Evolutionary conservation across 2,329 filamentous ascomycete genomes (phyloP), one percentile per base, ranked within the genome.

Genomic region (Colletotrichum melonis): DNA sequence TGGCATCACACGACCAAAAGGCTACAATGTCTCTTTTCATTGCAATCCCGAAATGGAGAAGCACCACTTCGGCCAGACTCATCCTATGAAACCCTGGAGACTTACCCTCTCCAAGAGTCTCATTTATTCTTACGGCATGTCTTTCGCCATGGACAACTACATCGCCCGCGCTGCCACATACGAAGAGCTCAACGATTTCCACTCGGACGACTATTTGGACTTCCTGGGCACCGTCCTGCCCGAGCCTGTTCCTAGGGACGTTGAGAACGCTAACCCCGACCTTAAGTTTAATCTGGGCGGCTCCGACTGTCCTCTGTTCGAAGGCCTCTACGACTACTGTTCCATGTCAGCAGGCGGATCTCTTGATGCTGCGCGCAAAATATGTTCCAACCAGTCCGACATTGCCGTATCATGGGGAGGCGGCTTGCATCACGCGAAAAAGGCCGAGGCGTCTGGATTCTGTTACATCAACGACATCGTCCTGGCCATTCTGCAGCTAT

Each of bases 401-500:
- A 98, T 99, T 80, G 97, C 97, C 68, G 95, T 99, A 79, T 97
- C 97, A 78, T 99, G 97, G 97, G 97, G 95, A 22, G 97, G 97
- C 46, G 97, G 97, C 12, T 89, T 99, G 35, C 97, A 99, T 82
- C 97, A 99, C 80, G 97, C 97, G 58, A 98, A 98, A 83, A 97
- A 96, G 81, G 91, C 93, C 66, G 95, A 98, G 83, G 96, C 97
- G 0, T 96, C 93, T 16, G 97, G 97, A 0, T 99, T 99, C 83
- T 99, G 97, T 86, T 99, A 99, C 85, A 95, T 98, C 85, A 99
- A 99, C 82, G 97, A 99, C 83, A 98, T 98, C 78, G 97, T 98
- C 71, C 89, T 99, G 59, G 95, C 94, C 46, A 97, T 98, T 78
- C 89, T 98, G 49, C 93, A 98, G 81, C 89, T 99, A 11, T 87